A percentile compares a stretch with the other conserved stretches of the same genome.
phyloP scores from a whole-genome alignment of 106 monocot species.

The Phalaenopsis equestris region DNA sequence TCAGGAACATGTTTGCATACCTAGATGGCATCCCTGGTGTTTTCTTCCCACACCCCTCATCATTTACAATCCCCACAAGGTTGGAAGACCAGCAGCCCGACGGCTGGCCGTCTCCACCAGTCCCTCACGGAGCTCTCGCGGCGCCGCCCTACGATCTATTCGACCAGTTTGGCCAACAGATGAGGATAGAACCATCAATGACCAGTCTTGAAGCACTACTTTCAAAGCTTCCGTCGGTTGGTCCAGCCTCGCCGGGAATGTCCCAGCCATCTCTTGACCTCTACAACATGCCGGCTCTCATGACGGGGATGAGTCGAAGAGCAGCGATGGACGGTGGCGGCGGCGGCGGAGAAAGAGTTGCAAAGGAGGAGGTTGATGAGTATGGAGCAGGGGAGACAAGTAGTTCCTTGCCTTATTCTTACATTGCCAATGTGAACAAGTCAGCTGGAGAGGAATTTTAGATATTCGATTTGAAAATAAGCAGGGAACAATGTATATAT shows the following conservation, averaged over 20 bases:
- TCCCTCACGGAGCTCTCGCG: background rate
- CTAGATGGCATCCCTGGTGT: conserved; percentile 97
- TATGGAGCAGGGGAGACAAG: conserved; percentile 6
- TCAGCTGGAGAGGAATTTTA: too few relatives aligned
- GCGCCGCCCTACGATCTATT: conserved; percentile 31
- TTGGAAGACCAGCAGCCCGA: background rate
- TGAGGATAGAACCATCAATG: conserved; percentile 81
- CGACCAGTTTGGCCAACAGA: conserved; percentile 22
- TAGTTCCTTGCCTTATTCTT: background rate
- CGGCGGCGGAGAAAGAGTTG: conserved; percentile 10
- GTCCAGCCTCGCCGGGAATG: conserved; percentile 9
- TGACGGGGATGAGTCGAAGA: background rate
- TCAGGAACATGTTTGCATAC: conserved; percentile 85
- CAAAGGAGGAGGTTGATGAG: conserved; percentile 35
- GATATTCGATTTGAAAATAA: too few relatives aligned
- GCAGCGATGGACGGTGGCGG: background rate
- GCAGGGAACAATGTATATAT: background rate
- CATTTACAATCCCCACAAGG: conserved; percentile 36
- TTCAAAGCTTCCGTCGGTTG: conserved; percentile 83
- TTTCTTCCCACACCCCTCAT: conserved; percentile 88
- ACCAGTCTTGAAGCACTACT: conserved; percentile 91
- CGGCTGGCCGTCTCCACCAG: conserved; percentile 13
- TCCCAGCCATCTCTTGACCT: conserved; percentile 9
- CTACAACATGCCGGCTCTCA: conserved; percentile 22
- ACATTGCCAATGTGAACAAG: background rate